A percentile compares a stretch with the other conserved stretches of the same genome.
Conservation (phyloP, 139 green algal species). For the Diplosphaera chodatii region DNA sequence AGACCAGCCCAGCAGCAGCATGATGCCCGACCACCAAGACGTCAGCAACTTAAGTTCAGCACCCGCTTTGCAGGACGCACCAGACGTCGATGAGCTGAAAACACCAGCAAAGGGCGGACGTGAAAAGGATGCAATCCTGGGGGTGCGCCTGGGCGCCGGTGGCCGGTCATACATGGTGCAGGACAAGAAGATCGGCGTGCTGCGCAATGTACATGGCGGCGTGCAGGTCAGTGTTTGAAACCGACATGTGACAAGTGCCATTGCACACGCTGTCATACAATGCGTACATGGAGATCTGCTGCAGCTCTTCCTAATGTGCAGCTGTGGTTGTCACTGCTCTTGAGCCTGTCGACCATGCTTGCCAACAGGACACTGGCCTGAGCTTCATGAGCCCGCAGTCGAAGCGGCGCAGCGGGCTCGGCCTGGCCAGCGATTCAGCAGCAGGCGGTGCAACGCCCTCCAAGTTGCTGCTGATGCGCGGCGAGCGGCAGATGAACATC, state of each 20-base stretch:
- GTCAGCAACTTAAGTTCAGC: too few relatives aligned
- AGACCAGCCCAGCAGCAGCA: too few relatives aligned
- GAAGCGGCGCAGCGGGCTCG: constrained; percentile 4
- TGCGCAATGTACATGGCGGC: constrained; percentile 74
- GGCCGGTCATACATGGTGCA: constrained; percentile 74
- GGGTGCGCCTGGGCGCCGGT: constrained; percentile 50
- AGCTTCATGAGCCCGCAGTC: constrained; percentile 31
- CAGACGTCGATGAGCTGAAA: constrained; percentile 29
- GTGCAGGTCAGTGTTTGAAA: constrained; percentile 63
- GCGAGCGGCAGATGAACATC: constrained; percentile 86
- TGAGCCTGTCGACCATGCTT: too few relatives aligned
- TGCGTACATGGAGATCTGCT: too few relatives aligned
- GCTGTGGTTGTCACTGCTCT: too few relatives aligned
- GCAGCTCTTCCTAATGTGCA: too few relatives aligned
- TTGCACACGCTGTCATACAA: too few relatives aligned
- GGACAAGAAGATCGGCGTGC: constrained; percentile 75
- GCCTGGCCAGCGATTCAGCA: not conserved
- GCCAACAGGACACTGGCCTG: constrained; percentile 18
- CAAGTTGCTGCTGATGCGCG: constrained; percentile 57
- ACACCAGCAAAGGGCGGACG: constrained; percentile 13
- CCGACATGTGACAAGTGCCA: too few relatives aligned
- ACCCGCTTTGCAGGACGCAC: constrained; percentile 21
- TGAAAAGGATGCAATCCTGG: constrained; percentile 28
- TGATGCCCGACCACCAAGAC: too few relatives aligned
- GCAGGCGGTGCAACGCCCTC: constrained; percentile 37